Percentiles rank a stretch among this genome's conserved stretches.
These are phyloP conservation scores for Penicillium steckii DNA, from an alignment of 495 filamentous ascomycete genomes.

Conservation along the genomic window DNA sequence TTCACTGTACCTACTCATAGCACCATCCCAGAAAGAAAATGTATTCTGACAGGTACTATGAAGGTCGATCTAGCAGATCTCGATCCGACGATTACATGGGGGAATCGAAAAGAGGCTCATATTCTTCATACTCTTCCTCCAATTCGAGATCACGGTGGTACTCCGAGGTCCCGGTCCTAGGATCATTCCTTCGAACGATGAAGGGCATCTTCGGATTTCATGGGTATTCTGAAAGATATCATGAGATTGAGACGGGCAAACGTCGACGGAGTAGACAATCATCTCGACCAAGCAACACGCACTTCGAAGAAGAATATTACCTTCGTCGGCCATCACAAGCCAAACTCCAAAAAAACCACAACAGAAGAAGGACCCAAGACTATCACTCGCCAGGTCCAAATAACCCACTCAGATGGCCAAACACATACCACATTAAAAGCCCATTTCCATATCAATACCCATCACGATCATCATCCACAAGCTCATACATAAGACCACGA, in stretches of 20 bases:
- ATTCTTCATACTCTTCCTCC: not conserved
- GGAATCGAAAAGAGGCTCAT: too few relatives aligned
- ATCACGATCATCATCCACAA: not conserved
- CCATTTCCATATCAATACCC: not conserved
- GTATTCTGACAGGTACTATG: not conserved
- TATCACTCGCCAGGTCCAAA: not conserved
- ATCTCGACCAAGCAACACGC: not conserved
- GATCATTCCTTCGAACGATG: not conserved
- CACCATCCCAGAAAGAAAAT: too few relatives aligned
- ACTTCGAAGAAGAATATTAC: not conserved
- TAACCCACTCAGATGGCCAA: too few relatives aligned
- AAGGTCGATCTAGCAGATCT: too few relatives aligned
- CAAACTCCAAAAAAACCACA: not conserved
- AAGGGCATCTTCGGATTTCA: not conserved
- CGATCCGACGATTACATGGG: too few relatives aligned
- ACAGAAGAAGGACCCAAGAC: not conserved
- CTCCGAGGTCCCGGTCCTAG: conserved; percentile 3
- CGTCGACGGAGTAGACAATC: not conserved
- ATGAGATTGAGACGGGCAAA: not conserved
- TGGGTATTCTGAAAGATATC: not conserved
- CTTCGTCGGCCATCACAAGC: not conserved
- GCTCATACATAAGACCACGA: not conserved
- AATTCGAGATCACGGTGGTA: not conserved
- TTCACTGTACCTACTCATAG: too few relatives aligned
- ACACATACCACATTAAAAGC: too few relatives aligned